Evolutionary conservation across 2,329 filamentous ascomycete genomes (phyloP).

Genomic region (Diaporthe velutina): DNA sequence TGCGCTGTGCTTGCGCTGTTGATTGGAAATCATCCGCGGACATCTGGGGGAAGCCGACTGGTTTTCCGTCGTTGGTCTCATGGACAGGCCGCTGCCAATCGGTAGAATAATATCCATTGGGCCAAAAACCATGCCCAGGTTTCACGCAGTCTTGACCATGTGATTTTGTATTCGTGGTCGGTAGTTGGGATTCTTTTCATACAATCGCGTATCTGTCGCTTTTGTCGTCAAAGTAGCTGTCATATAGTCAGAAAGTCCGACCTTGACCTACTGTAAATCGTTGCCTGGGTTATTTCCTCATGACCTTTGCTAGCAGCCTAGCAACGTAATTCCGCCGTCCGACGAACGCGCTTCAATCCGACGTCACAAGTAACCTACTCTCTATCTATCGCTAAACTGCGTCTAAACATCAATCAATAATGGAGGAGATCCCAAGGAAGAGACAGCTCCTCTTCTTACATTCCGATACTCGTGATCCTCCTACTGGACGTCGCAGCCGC

Average conservation of each 20-base stretch:
- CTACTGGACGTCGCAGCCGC: neutral
- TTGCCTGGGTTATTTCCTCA: neutral
- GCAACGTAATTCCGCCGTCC: neutral
- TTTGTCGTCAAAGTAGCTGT: no score
- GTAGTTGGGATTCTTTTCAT: no score
- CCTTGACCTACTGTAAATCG: no score
- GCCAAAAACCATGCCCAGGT: no score
- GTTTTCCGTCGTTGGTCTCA: no score
- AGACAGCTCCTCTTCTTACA: neutral
- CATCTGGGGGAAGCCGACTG: neutral
- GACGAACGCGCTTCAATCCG: neutral
- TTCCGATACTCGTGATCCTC: neutral
- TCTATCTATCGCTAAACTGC: neutral
- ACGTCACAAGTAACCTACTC: neutral
- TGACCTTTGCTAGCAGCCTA: neutral
- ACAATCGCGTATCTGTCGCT: no score
- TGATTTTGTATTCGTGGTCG: no score
- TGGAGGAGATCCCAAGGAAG: neutral
- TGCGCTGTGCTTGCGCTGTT: neutral
- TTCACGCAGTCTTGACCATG: no score
- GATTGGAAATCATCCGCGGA: conserved; percentile 27
- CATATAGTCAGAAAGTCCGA: no score
- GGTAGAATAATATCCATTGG: no score
- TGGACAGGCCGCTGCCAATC: no score
- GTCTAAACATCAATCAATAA: neutral